A percentile compares a stretch with the other conserved stretches of the same genome.
Evolutionary conservation across 2,329 filamentous ascomycete species (phyloP).

Genomic region (Cercospora sesami): DNA sequence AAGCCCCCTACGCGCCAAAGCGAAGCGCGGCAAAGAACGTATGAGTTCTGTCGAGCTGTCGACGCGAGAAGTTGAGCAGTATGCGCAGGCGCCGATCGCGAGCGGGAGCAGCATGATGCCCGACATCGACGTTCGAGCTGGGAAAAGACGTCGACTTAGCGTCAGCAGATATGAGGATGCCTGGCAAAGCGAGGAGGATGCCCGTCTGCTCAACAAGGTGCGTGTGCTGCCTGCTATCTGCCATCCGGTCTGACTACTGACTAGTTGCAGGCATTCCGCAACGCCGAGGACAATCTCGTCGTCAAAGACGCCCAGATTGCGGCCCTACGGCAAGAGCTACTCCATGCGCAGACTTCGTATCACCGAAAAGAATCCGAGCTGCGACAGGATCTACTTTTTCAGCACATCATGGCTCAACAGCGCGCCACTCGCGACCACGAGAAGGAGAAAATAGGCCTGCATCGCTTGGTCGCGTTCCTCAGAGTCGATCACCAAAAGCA

Average conservation of each 20-base stretch:
- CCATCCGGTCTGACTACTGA: not conserved
- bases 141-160: slow-evolving; percentile 8
- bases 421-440: slow-evolving; percentile 5
- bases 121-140: not conserved
- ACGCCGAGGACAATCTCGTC: slow-evolving; percentile 5
- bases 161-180: not conserved
- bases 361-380: slow-evolving; percentile 6
- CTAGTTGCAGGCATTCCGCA: not conserved
- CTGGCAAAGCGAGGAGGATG: slow-evolving; percentile 7
- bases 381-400: slow-evolving; percentile 18
- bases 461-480: slow-evolving; percentile 7
- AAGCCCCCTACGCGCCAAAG: not conserved
- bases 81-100: not conserved
- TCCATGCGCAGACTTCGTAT: not conserved
- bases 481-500: slow-evolving; percentile 7
- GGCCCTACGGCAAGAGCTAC: slow-evolving; percentile 6
- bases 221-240: not conserved
- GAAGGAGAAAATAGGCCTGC: slow-evolving; percentile 10
- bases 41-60: not conserved
- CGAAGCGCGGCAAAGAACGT: not conserved
- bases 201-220: slow-evolving; percentile 10
- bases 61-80: not conserved
- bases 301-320: slow-evolving; percentile 1
- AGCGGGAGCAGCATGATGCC: not conserved
- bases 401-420: slow-evolving; percentile 7